phyloP scores from a whole-genome alignment of 805 yeast species.

The Suhomyces pyralidae region DNA sequence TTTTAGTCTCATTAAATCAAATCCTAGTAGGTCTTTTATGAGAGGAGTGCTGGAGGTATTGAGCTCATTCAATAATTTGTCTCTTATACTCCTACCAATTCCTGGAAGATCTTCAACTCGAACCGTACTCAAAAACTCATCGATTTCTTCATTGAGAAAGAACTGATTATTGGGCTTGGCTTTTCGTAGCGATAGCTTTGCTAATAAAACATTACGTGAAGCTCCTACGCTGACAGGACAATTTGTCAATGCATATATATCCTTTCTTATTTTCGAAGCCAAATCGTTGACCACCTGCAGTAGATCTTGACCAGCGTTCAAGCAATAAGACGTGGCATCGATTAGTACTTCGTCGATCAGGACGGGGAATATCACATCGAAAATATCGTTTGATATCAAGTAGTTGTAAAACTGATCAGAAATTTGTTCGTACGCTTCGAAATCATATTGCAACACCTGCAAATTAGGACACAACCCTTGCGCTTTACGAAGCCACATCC shows the following conservation, averaged over 20 bases:
- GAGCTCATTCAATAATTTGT: constrained; percentile 42
- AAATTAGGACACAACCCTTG: constrained; percentile 62
- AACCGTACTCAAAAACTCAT: constrained; percentile 35
- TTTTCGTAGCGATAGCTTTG: constrained; percentile 65
- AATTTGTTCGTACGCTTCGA: constrained; percentile 62
- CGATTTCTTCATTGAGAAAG: constrained; percentile 29
- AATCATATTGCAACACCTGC: constrained; percentile 65
- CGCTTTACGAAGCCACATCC: constrained; percentile 85
- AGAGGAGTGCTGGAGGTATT: constrained; percentile 17
- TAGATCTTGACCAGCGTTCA: constrained; percentile 5
- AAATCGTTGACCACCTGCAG: constrained; percentile 16
- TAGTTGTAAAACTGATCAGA: constrained; percentile 65
- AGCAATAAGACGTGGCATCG: constrained; percentile 47
- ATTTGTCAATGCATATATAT: constrained; percentile 43
- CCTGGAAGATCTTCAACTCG: constrained; percentile 54
- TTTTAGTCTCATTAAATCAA: constrained; percentile 38
- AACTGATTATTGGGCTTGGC: constrained; percentile 80
- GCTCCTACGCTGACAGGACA: constrained; percentile 81
- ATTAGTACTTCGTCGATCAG: constrained; percentile 91
- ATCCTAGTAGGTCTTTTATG: constrained; percentile 37
- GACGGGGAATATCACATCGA: constrained; percentile 66
- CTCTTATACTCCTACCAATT: constrained; percentile 50
- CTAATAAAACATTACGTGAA: constrained; percentile 69
- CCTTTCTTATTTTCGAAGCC: constrained; percentile 35
- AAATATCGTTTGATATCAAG: constrained; percentile 42